phyloP scores from a whole-genome alignment of 257 asterid species.

The Solanum appendiculatum region DNA sequence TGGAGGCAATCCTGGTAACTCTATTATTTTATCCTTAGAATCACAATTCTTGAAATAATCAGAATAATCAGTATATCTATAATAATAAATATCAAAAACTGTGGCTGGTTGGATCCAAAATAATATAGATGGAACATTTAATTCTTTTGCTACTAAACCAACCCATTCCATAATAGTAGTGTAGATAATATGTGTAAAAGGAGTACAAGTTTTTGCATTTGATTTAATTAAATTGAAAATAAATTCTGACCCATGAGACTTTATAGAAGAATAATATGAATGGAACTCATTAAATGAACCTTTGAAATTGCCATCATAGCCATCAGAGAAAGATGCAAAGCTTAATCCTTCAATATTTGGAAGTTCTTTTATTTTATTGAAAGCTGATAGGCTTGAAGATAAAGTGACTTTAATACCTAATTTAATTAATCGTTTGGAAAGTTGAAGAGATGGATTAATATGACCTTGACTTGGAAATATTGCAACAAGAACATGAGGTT shows the following conservation, averaged over 20 bases:
- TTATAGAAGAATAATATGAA: not conserved
- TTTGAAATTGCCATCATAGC: not conserved
- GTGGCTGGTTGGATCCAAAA: constrained; percentile 7
- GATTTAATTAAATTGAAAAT: not conserved
- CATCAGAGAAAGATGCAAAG: constrained; percentile 2
- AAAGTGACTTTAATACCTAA: constrained; percentile 5
- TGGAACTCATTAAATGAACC: not conserved
- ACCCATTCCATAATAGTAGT: not conserved
- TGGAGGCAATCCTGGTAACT: not conserved
- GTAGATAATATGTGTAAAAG: not conserved
- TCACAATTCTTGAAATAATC: not conserved
- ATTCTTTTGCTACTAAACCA: not conserved
- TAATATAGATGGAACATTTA: not conserved
- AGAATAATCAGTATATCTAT: not conserved
- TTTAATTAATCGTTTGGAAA: not conserved
- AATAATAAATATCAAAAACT: not conserved
- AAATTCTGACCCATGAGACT: not conserved
- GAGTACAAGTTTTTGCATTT: not conserved
- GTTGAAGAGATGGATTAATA: constrained; percentile 11
- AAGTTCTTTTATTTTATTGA: not conserved
- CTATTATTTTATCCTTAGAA: not conserved
- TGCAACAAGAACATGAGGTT: constrained; percentile 4
- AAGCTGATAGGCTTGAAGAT: not conserved
- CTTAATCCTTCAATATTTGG: not conserved
- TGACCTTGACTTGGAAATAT: constrained; percentile 21